A percentile compares a stretch with the other conserved stretches of the same genome.
These are phyloP conservation scores for Aspergillus sparsus DNA, from an alignment of 495 filamentous ascomycete species.

Conservation along the genomic window DNA sequence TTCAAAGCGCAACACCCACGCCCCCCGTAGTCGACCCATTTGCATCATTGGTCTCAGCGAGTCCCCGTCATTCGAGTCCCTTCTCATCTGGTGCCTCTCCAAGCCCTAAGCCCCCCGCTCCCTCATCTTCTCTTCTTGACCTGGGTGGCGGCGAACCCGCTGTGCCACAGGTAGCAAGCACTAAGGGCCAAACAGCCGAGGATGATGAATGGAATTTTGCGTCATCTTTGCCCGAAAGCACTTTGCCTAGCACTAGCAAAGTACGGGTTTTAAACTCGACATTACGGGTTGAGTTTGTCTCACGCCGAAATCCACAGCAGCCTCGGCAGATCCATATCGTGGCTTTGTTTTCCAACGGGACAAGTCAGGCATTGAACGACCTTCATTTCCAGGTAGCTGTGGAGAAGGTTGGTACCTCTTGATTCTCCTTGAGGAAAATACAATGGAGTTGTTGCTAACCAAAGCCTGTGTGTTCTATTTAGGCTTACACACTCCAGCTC, in stretches of 20 bases:
- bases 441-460: background rate
- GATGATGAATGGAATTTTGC: constrained; percentile 93
- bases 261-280: constrained; percentile 60
- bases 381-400: constrained; percentile 91
- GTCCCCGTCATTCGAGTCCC: constrained; percentile 47
- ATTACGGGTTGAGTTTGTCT: constrained; percentile 55
- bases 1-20: constrained; percentile 38
- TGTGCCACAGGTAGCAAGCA: constrained; percentile 25
- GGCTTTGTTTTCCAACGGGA: constrained; percentile 76
- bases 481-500: constrained; percentile 80
- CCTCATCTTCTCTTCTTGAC: constrained; percentile 47
- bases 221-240: constrained; percentile 74
- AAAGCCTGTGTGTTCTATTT: background rate
- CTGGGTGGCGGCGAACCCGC: constrained; percentile 31
- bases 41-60: constrained; percentile 63
- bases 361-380: constrained; percentile 67
- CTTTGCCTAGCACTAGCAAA: constrained; percentile 56
- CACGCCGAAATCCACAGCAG: constrained; percentile 39
- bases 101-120: constrained; percentile 30
- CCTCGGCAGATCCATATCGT: constrained; percentile 56
- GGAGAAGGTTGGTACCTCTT: constrained; percentile 67
- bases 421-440: background rate
- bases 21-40: constrained; percentile 61
- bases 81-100: constrained; percentile 27
- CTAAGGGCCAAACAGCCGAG: constrained; percentile 34